phyloP scores from a whole-genome alignment of 441 rosid genomes.

The Melianthus villosus region DNA sequence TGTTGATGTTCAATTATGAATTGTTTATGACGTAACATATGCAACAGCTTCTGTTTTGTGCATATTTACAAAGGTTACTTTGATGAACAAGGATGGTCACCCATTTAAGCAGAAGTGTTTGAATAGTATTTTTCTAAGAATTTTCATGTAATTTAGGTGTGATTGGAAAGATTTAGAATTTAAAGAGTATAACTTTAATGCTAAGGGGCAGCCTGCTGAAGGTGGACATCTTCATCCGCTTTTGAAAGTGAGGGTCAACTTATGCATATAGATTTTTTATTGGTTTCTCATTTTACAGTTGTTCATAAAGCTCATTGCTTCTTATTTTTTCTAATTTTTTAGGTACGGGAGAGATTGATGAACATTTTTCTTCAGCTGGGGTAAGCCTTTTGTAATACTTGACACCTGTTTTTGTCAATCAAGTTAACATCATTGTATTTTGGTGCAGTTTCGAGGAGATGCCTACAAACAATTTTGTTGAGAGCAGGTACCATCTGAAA shows the following conservation, averaged over 20 bases:
- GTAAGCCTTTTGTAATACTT: constrained; percentile 19
- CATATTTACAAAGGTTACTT: too few species aligned
- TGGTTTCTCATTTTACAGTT: not conserved
- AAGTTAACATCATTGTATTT: constrained; percentile 8
- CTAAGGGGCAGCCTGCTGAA: constrained; percentile 75
- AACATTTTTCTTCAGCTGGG: constrained; percentile 69
- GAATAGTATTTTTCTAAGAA: too few species aligned
- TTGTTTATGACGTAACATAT: too few species aligned
- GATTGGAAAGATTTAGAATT: constrained; percentile 83
- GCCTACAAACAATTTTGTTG: constrained; percentile 86
- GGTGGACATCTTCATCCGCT: constrained; percentile 92
- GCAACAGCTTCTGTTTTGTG: too few species aligned
- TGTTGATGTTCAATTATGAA: too few species aligned
- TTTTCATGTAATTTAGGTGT: constrained; percentile 38
- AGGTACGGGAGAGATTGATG: constrained; percentile 72
- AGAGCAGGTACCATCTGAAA: constrained; percentile 99
- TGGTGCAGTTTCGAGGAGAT: constrained; percentile 80
- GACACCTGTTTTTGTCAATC: not conserved
- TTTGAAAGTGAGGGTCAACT: constrained; percentile 67
- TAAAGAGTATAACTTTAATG: constrained; percentile 76
- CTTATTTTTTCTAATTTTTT: constrained; percentile 5
- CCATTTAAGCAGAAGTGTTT: too few species aligned
- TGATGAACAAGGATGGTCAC: too few species aligned
- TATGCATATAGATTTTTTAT: not conserved
- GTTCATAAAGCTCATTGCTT: not conserved